Evolutionary conservation across 192 early-diverging fungal species (phyloP).

Genomic region (Backusella tarrabulga): DNA sequence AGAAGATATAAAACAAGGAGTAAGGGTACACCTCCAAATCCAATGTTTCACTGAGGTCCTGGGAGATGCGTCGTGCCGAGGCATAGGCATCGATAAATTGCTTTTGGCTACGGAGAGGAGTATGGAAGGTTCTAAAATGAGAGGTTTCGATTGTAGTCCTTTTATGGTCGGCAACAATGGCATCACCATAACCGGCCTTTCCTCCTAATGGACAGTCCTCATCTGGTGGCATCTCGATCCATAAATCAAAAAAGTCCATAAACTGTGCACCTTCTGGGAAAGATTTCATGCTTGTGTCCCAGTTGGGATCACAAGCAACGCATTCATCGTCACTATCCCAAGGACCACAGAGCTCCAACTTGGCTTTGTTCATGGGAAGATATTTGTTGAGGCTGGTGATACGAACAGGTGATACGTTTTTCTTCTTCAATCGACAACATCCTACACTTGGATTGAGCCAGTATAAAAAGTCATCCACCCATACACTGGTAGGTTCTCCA

Average conservation of each 20-base stretch:
- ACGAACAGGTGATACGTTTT: background rate
- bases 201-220: slow-evolving; percentile 61
- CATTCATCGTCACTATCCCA: slow-evolving; percentile 51
- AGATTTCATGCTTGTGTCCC: slow-evolving; percentile 56
- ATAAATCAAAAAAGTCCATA: slow-evolving; percentile 48
- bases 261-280: slow-evolving; percentile 58
- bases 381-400: background rate
- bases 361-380: slow-evolving; percentile 4
- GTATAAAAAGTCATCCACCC: slow-evolving; percentile 65
- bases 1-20: slow-evolving; percentile 66
- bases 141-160: slow-evolving; percentile 46
- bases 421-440: slow-evolving; percentile 50
- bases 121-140: slow-evolving; percentile 61
- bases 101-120: slow-evolving; percentile 53
- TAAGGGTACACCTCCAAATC: slow-evolving; percentile 57
- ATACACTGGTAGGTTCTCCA: slow-evolving; percentile 58
- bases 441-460: slow-evolving; percentile 61
- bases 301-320: slow-evolving; percentile 46
- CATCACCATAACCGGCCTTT: slow-evolving; percentile 64
- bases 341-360: slow-evolving; percentile 43
- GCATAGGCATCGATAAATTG: slow-evolving; percentile 59
- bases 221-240: slow-evolving; percentile 48
- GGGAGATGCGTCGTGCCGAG: slow-evolving; percentile 56
- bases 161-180: slow-evolving; percentile 42
- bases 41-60: slow-evolving; percentile 38